Evolutionary conservation across 805 yeast species (phyloP).

Genomic region (Cyberlindnera subsufficiens): DNA sequence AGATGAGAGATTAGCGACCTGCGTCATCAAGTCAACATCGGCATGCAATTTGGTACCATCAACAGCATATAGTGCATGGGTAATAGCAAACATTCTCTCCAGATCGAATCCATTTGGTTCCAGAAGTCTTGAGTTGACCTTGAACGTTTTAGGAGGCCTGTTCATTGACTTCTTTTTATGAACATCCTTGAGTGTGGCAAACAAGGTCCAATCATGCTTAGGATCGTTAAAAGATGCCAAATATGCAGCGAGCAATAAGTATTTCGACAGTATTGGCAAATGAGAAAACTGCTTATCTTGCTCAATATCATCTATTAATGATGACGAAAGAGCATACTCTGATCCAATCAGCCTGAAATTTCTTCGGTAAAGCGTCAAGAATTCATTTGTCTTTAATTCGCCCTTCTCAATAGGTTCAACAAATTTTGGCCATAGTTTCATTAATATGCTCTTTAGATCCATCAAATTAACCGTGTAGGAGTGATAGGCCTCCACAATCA

Average conservation of each 20-base stretch:
- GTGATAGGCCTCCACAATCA: slow-evolving; percentile 21
- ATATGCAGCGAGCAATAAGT: slow-evolving; percentile 73
- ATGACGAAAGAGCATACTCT: slow-evolving; percentile 24
- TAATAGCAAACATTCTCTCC: slow-evolving; percentile 75
- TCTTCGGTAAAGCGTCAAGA: slow-evolving; percentile 24
- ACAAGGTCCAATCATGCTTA: slow-evolving; percentile 60
- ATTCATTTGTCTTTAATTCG: slow-evolving; percentile 11
- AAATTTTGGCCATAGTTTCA: slow-evolving; percentile 20
- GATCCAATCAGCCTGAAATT: slow-evolving; percentile 27
- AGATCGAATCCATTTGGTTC: slow-evolving; percentile 72
- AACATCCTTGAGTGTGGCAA: slow-evolving; percentile 55
- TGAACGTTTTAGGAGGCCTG: slow-evolving; percentile 34
- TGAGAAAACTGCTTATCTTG: slow-evolving; percentile 28
- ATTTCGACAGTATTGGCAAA: slow-evolving; percentile 58
- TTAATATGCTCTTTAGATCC: slow-evolving; percentile 12
- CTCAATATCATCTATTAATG: slow-evolving; percentile 14
- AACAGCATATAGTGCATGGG: slow-evolving; percentile 58
- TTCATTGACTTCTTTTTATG: slow-evolving; percentile 31
- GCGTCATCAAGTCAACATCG: slow-evolving; percentile 31
- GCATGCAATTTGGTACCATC: slow-evolving; percentile 27
- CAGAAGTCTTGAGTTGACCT: slow-evolving; percentile 51
- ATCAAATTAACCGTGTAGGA: slow-evolving; percentile 19
- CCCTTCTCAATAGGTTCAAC: slow-evolving; percentile 14
- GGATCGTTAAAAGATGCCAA: slow-evolving; percentile 75
- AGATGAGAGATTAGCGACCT: slow-evolving; percentile 30